phyloP scores from a whole-genome alignment of 2,329 filamentous ascomycete genomes.

The Epichloe festucae region DNA sequence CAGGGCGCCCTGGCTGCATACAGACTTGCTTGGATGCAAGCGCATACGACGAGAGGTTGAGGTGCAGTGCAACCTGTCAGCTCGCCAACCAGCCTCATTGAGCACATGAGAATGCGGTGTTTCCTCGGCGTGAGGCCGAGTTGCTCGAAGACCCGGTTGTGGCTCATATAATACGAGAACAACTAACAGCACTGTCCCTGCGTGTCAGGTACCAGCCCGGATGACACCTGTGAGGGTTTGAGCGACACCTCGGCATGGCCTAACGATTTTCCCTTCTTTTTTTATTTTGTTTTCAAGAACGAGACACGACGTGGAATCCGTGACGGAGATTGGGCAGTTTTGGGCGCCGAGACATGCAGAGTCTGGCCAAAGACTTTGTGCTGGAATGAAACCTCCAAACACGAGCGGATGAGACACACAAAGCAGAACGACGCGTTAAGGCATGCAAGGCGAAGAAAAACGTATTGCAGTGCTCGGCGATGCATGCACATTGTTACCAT shows the following conservation, averaged over 20 bases:
- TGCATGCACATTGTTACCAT: not conserved
- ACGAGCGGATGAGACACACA: not conserved
- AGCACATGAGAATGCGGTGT: not conserved
- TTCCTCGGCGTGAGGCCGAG: not conserved
- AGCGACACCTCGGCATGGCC: not conserved
- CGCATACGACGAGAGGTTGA: not conserved
- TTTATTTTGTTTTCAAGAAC: no score
- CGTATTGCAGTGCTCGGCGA: not conserved
- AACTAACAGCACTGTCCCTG: no score
- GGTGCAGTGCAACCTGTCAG: not conserved
- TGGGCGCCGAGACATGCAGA: not conserved
- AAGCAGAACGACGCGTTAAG: not conserved
- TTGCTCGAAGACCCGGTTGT: not conserved
- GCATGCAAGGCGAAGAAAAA: not conserved
- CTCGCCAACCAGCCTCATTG: not conserved
- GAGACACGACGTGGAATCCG: not conserved
- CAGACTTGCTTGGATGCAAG: not conserved
- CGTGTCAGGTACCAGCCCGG: not conserved
- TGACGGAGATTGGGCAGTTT: not conserved
- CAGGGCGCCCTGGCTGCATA: not conserved
- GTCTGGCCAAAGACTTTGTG: not conserved
- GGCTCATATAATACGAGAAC: not conserved
- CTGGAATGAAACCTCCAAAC: slow-evolving; percentile 1
- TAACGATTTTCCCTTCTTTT: no score
- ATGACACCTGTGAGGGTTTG: not conserved